Percentiles rank a stretch among this genome's conserved stretches.
Evolutionary conservation across 768 basidiomycete species (phyloP).

Genomic region (Sarcodon aspratus): DNA sequence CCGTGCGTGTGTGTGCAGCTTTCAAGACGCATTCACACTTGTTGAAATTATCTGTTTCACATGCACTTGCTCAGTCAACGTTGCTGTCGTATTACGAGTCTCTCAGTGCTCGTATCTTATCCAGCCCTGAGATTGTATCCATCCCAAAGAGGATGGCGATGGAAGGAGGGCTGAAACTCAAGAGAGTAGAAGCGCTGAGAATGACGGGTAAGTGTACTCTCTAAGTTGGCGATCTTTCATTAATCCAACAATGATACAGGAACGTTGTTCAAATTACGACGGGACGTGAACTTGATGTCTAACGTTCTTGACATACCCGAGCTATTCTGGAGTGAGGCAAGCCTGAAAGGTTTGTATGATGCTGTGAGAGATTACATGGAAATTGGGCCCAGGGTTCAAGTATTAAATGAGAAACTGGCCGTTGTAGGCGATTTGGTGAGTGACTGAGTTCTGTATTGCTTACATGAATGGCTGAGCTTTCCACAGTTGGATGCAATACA

Average conservation of each 20-base stretch:
- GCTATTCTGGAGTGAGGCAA: conserved; percentile 92
- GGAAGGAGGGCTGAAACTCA: conserved; percentile 65
- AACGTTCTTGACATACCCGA: conserved; percentile 92
- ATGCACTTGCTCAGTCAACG: conserved; percentile 90
- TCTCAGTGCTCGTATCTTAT: conserved; percentile 65
- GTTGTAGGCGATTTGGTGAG: conserved; percentile 84
- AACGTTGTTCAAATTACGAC: conserved; percentile 68
- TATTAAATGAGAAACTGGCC: conserved; percentile 78
- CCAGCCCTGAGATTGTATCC: conserved; percentile 61
- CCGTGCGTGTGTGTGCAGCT: conserved; percentile 31
- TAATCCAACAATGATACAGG: conserved; percentile 5
- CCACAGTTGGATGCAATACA: conserved; percentile 80
- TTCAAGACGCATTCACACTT: conserved; percentile 88
- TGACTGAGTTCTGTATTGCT: conserved; percentile 5
- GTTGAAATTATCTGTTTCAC: conserved; percentile 86
- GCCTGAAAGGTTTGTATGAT: conserved; percentile 79
- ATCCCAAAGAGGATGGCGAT: conserved; percentile 78
- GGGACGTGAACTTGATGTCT: conserved; percentile 85
- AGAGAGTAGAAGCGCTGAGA: conserved; percentile 74
- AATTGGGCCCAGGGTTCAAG: conserved; percentile 71
- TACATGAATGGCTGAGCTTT: not conserved
- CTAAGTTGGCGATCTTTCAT: not conserved
- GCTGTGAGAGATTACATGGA: conserved; percentile 95
- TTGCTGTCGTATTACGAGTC: conserved; percentile 84
- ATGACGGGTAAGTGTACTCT: conserved; percentile 45